Evolutionary conservation across 306 rosid species (phyloP), one percentile per base, ranked within the genome.

Genomic region (Arachis hypogaea): DNA sequence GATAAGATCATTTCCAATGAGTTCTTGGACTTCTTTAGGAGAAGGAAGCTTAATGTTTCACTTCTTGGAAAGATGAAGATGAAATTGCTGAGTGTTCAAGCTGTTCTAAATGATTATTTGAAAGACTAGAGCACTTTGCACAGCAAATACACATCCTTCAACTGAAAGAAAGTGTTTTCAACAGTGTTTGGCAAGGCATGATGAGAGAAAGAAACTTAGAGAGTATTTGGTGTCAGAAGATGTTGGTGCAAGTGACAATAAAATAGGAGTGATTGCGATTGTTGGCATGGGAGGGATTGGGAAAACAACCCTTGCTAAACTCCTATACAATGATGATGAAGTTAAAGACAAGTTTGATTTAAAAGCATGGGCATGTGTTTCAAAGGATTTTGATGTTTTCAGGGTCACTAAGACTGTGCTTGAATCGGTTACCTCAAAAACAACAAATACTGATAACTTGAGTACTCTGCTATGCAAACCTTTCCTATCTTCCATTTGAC

Each of bases 51-150:
- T 73, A 69, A 73, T 4, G 11, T 10, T 10, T 50, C 77, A 49
- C 62, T 73, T 2, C 29, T 61, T 18, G 2, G 59, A 11, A 73
- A 9, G 16, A 61, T 62, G 12, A 51, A 43, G 50, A 40, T 22
- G 42, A 49, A 52, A 49, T 29, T 73, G 29, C 38, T 38, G 69
- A 40, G 62, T 52, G 62, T 73, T 62, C 63, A 50, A 61, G 69
- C 77, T 61, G 77, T 73, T 9, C 29, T 63, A 9, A 73, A 73
- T 63, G 77, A 73, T 11, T 75, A 16, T 16, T 66, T 46, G 54
- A 76, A 68, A 76, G 38, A 41, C 49, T 76, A 44, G 75, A 76
- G 49, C 69, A 59, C 4, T 76, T 75, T 66, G 42, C 68, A 46
- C 11, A 3, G 7, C 16, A 58, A 18, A 40, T 10, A 5, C 3